Base-by-base conservation (phyloP, 2,329 filamentous ascomycete species). In the Colletotrichum sp. region DNA sequence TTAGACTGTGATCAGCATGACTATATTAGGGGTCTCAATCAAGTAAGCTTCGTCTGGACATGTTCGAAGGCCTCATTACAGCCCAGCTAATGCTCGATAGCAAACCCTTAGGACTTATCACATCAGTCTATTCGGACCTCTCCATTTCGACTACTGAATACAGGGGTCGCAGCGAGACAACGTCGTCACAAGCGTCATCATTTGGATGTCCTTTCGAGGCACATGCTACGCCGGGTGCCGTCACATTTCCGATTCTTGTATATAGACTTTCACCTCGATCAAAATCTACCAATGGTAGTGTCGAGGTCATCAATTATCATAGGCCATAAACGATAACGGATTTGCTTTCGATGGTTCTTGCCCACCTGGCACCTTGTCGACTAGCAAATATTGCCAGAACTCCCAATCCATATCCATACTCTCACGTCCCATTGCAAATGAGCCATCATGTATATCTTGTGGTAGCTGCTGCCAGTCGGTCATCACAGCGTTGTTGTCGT, bases 331-430 rank as follows among this genome's bases (percentile, higher is more conserved):
- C 10, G 55, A 59, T 59, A 30, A 59, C 6, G 55, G 24, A 14
- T 59, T 30, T 59, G 21, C 24, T 3, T 21, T 59, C 24, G 18
- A 59, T 16, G 24, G 24, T 26, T 59, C 55, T 4, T 26, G 59
- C 10, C 59, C 59, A 32, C 28, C 28, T 12, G 55, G 55, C 16
- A 30, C 28, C 30, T 28, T 66, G 7, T 66, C 36, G 1, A n/a
- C 48, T 26, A 72, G 24, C n/a, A 68, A 30, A 10, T 57, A 60
- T 24, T 64, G 43, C 71, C 71, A 73, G 7, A 70, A 64, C 10
- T 39, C 43, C 65, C 65, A 73, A 26, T 70, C 71, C 57, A 73
- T 48, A 26, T 64, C 57, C 48, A 61, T 28, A 26, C 34, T 10
- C 1, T 72, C 26, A 26, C 13, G 14, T 10, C 12, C 32, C 13